Evolutionary conservation across 2,329 filamentous ascomycete genomes (phyloP).

Genomic region (Capronia americana): DNA sequence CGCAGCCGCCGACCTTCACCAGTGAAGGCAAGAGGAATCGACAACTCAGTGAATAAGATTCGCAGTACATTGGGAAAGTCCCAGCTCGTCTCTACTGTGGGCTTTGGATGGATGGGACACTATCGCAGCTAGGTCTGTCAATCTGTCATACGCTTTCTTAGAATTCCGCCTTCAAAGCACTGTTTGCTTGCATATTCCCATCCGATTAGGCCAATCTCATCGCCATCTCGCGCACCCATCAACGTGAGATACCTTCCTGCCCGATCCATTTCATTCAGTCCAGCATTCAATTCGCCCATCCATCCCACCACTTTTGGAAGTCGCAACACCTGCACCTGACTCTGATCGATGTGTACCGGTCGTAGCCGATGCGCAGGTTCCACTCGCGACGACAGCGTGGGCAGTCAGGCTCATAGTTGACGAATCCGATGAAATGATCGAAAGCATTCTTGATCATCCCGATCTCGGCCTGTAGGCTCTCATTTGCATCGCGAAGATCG

Average conservation of each 20-base stretch:
- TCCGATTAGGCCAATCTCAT: background rate
- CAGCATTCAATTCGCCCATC: background rate
- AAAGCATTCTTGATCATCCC: slow-evolving; percentile 12
- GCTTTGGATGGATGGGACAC: background rate
- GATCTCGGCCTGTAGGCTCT: background rate
- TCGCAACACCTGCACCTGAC: slow-evolving; percentile 15
- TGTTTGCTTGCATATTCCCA: background rate
- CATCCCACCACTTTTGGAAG: background rate
- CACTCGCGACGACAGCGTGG: slow-evolving; percentile 2
- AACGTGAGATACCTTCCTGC: background rate
- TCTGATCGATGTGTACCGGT: slow-evolving; percentile 3
- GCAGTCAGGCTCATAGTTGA: slow-evolving; percentile 15
- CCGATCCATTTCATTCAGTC: background rate
- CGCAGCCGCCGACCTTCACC: background rate
- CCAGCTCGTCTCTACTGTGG: background rate
- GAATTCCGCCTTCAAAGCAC: background rate
- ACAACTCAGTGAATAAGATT: background rate
- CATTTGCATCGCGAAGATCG: slow-evolving; percentile 10
- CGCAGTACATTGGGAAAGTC: background rate
- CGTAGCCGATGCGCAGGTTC: slow-evolving; percentile 11
- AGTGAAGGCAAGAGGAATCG: background rate
- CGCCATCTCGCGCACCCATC: no score
- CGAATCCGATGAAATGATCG: background rate
- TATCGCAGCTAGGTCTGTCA: background rate
- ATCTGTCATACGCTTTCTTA: background rate